Conservation (phyloP, 2,329 filamentous ascomycete species). For the Clarireedia paspali region DNA sequence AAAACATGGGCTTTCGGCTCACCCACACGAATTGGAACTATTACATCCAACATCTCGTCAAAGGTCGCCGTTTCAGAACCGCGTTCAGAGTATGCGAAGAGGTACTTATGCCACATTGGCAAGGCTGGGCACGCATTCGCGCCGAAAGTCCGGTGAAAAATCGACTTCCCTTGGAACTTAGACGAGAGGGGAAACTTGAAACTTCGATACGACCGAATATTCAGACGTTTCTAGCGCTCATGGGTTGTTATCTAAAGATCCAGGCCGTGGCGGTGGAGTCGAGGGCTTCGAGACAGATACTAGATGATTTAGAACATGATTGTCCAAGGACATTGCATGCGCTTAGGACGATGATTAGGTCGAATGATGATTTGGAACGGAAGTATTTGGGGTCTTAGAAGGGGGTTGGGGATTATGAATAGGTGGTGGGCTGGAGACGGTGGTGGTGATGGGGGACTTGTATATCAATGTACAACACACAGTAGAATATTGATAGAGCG, state of each 20-base stretch:
- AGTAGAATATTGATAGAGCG: too few species aligned
- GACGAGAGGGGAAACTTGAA: slow-evolving; percentile 18
- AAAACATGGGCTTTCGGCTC: slow-evolving; percentile 60
- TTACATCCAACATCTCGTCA: slow-evolving; percentile 61
- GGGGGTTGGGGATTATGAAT: not conserved
- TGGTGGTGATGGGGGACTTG: not conserved
- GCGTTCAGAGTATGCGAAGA: slow-evolving; percentile 71
- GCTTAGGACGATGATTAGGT: slow-evolving; percentile 25
- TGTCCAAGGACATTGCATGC: slow-evolving; percentile 27
- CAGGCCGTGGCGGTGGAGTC: slow-evolving; percentile 23
- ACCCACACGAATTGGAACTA: slow-evolving; percentile 76
- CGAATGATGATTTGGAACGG: slow-evolving; percentile 21
- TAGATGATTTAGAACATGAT: slow-evolving; percentile 22
- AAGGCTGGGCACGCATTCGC: slow-evolving; percentile 52
- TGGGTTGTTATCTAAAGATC: slow-evolving; percentile 23
- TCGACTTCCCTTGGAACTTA: slow-evolving; percentile 20
- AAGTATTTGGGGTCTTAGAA: slow-evolving; percentile 9
- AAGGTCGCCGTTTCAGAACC: slow-evolving; percentile 48
- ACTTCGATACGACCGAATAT: slow-evolving; percentile 22
- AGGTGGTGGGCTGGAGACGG: not conserved
- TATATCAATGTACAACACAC: too few species aligned
- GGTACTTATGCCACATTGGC: slow-evolving; percentile 71
- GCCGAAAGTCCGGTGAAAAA: slow-evolving; percentile 16
- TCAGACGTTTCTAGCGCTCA: slow-evolving; percentile 25
- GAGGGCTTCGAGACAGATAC: slow-evolving; percentile 15